Base-by-base conservation (phyloP, 441 rosid species). In the Aleurites moluccanus region DNA sequence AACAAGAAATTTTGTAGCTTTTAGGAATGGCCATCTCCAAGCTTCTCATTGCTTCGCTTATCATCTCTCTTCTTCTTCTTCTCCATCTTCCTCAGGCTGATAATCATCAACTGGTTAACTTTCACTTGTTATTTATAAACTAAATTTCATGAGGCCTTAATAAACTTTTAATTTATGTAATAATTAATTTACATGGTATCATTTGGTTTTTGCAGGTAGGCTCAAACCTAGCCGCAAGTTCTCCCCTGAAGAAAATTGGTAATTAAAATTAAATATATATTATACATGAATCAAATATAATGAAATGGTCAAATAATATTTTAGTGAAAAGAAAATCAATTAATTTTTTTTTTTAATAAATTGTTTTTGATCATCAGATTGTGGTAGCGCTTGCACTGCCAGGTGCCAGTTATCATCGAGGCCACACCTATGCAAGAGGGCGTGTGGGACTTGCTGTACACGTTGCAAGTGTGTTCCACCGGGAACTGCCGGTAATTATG, bases 381-480 rank as follows among this genome's bases (percentile, higher is more conserved):
- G 97, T n/a, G 77, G 44, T 0, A 80, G 82, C 30, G 87, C 91
- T 10, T 91, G 97, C 69, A 47, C 8, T 11, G 87, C 78, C 0
- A 79, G 93, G 75, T 92, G 97, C 70, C 80, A 77, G 38, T 80
- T 88, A 50, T 75, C 93, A 1, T 85, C 89, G 0, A 83, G 92
- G 81, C 80, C 77, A 4, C 77, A 69, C 20, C 80, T 90, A 2
- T 92, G 95, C 78, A 75, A 84, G 66, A 89, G 93, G 71, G 93
- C 93, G 2, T 90, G 97, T 45, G 87, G 88, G 72, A 92, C 79
- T 6, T 90, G 93, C 70, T 90, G 95, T 64, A 69, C 81, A 1
- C 87, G 92, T 1, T 92, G 97, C 78, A 75, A 80, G 82, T 90
- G 95, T 67, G 92, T 90, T 6, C 97, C 95, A 0, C 90, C 89